Evolutionary conservation across 768 basidiomycete species (phyloP), one percentile per base, ranked within the genome.

Genomic region (Auriscalpium orientale): DNA sequence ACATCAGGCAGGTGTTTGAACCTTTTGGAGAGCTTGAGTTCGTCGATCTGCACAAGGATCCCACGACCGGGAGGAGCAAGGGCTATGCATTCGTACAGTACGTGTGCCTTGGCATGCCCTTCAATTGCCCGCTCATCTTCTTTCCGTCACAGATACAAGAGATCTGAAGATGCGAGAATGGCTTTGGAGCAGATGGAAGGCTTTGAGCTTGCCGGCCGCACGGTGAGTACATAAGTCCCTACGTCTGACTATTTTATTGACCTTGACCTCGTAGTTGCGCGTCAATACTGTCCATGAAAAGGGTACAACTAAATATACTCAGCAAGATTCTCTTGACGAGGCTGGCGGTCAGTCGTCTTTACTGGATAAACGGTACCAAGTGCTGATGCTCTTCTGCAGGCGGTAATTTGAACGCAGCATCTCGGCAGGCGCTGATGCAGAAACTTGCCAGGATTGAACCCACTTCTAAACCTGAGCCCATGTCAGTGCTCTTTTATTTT

Each of bases 391-490:
- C 33, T 46, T 49, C 37, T 46, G 37, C 67, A 95, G 92, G 89
- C 72, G 91, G 90, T 90, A 92, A 92, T 81, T 83, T 97, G 79
- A 97, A 97, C 78, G 91, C 91, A 79, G 91, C 90, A 67, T 92
- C 93, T 69, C 91, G 97, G 75, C 94, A 97, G 79, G 91, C 93
- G 72, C 91, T 99, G 78, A 99, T 99, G 97, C 92, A 95, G 76
- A 99, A 98, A 85, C 91, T 99, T 82, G 94, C 97, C 71, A 92
- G 97, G 78, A 90, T 84, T 74, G 89, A 91, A 46, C 71, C 84
- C 50, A 72, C 80, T 50, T 68, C 74, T 55, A 77, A 74, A 65
- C 78, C 81, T 62, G 77, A 83, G 65, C 80, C 84, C 22, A 69
- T 81, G 89, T 91, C 72, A 61, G 84, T 69, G 48, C 44, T 36